phyloP scores from a whole-genome alignment of 371 early-diverging fungal species.

The Encephalitozoon cuniculi region DNA sequence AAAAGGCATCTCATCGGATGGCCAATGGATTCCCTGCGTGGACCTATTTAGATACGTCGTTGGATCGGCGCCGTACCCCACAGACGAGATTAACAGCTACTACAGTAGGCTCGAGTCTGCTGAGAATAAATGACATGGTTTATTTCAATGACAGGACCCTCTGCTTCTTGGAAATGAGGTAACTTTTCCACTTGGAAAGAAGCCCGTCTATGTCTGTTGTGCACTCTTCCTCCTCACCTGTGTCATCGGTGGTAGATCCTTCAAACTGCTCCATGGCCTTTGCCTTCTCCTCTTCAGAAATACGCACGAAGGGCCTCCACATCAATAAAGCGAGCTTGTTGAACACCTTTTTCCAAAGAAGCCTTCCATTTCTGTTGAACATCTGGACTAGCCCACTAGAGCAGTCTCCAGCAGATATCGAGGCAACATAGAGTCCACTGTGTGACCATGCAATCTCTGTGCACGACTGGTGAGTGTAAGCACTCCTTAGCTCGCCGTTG shows the following conservation, averaged over 20 bases:
- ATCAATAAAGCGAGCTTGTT: conserved; percentile 16
- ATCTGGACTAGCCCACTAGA: conserved; percentile 44
- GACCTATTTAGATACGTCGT: conserved; percentile 19
- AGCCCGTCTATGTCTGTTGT: conserved; percentile 2
- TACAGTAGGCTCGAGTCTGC: neutral
- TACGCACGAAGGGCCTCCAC: conserved; percentile 38
- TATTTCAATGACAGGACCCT: neutral
- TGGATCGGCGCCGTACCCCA: neutral
- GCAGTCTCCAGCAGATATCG: neutral
- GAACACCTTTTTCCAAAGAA: conserved; percentile 43
- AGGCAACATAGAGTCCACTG: conserved; percentile 39
- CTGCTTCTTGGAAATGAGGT: conserved; percentile 19
- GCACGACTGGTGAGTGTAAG: conserved; percentile 31
- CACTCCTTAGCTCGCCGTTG: conserved; percentile 11
- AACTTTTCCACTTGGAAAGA: conserved; percentile 34
- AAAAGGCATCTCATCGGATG: neutral
- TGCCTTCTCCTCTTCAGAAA: conserved; percentile 16
- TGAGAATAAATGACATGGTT: neutral
- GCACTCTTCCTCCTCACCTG: neutral
- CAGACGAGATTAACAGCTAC: neutral
- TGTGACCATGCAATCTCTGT: conserved; percentile 46
- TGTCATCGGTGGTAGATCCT: neutral
- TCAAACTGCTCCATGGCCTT: neutral
- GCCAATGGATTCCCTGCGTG: conserved; percentile 11
- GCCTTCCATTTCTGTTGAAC: conserved; percentile 44